Conservation (phyloP, 805 yeast genomes). For the Saturnispora quitensis region DNA sequence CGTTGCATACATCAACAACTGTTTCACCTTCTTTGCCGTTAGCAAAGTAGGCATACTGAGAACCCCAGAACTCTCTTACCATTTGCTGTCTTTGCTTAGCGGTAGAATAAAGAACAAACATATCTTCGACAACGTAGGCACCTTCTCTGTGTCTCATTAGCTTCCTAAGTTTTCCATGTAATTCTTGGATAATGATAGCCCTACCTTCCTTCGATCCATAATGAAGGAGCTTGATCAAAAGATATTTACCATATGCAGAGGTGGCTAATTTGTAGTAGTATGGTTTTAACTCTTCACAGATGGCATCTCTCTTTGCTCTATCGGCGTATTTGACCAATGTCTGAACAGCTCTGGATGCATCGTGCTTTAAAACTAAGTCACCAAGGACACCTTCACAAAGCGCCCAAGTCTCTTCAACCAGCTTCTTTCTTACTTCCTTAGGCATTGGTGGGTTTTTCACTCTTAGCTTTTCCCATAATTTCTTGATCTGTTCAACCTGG, state of each 20-base stretch:
- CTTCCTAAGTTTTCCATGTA: conserved; percentile 85
- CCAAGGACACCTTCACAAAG: conserved; percentile 65
- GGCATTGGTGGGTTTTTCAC: conserved; percentile 78
- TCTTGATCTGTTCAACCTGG: conserved; percentile 76
- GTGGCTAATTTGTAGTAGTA: conserved; percentile 76
- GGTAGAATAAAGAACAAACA: conserved; percentile 75
- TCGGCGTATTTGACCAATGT: conserved; percentile 81
- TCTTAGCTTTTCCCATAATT: conserved; percentile 85
- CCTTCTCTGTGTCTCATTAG: conserved; percentile 96
- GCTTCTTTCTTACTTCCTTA: conserved; percentile 62
- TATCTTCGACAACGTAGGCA: conserved; percentile 94
- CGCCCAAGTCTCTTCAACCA: conserved; percentile 79
- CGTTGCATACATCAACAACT: conserved; percentile 56
- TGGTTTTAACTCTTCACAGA: conserved; percentile 64
- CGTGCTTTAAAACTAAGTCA: conserved; percentile 89
- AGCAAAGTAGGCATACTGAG: conserved; percentile 85
- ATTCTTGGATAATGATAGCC: conserved; percentile 65
- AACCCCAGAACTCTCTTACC: conserved; percentile 94
- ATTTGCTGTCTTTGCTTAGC: conserved; percentile 81
- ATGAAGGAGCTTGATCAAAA: conserved; percentile 79
- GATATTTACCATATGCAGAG: conserved; percentile 87
- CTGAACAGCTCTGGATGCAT: conserved; percentile 93
- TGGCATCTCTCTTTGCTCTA: conserved; percentile 65
- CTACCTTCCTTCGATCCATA: conserved; percentile 83
- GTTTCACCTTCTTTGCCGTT: conserved; percentile 58